phyloP scores from a whole-genome alignment of 2,329 filamentous ascomycete genomes.

The Cordyceps pruinosa region DNA sequence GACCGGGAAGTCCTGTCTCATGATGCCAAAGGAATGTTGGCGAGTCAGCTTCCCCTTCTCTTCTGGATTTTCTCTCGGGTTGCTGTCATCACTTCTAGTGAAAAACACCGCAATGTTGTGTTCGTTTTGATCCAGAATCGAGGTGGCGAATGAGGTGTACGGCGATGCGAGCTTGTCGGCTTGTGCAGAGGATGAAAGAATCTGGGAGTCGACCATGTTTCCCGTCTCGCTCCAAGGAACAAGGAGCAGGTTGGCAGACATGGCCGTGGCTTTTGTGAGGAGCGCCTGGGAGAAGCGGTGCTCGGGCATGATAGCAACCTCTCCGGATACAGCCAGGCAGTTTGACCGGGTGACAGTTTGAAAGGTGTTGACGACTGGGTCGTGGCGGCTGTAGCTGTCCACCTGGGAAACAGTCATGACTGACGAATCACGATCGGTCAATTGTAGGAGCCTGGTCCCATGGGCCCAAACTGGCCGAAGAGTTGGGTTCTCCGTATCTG shows the following conservation, averaged over 20 bases:
- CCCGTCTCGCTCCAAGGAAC: conserved; percentile 88
- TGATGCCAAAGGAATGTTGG: conserved; percentile 51
- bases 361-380: conserved; percentile 89
- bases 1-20: conserved; percentile 46
- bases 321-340: conserved; percentile 74
- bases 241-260: conserved; percentile 66
- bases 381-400: conserved; percentile 63
- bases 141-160: conserved; percentile 69
- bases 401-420: conserved; percentile 90
- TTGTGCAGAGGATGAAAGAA: conserved; percentile 23
- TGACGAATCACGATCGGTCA: conserved; percentile 87
- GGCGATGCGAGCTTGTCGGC: conserved; percentile 34
- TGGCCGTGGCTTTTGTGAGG: conserved; percentile 60
- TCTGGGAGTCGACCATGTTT: conserved; percentile 59
- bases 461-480: conserved; percentile 58
- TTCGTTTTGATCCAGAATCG: conserved; percentile 54
- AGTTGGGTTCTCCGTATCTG: conserved; percentile 16
- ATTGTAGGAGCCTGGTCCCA: conserved; percentile 76
- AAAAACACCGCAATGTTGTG: conserved; percentile 74
- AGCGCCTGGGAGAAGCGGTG: conserved; percentile 73
- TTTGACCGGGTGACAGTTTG: conserved; percentile 77
- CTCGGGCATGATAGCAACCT: conserved; percentile 72
- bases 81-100: conserved; percentile 42
- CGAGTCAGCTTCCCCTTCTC: conserved; percentile 38
- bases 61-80: conserved; percentile 34